These are phyloP conservation scores for Populus hybrid DNA, from an alignment of 441 rosid species.

Conservation along the genomic window DNA sequence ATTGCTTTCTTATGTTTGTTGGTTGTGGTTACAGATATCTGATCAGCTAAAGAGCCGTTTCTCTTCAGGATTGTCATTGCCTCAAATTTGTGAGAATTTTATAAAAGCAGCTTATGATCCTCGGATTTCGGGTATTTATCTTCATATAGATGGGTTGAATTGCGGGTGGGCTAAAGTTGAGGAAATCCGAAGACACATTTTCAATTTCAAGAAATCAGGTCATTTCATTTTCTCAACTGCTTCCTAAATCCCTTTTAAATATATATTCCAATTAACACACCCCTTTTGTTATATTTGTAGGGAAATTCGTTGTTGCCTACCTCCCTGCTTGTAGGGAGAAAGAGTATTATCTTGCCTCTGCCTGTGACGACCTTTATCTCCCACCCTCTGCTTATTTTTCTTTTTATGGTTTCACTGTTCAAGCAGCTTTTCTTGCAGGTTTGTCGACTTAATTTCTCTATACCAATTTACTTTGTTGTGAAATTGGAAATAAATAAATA, in stretches of 20 bases:
- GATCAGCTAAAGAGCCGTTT: constrained; percentile 94
- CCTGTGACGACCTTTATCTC: constrained; percentile 81
- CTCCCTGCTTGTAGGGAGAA: constrained; percentile 74
- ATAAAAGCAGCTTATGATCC: constrained; percentile 92
- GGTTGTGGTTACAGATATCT: constrained; percentile 55
- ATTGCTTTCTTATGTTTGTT: neutral
- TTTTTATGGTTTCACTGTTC: constrained; percentile 87
- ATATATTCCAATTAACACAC: constrained; percentile 3
- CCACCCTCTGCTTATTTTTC: constrained; percentile 97
- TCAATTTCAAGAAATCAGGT: constrained; percentile 94
- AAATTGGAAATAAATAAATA: neutral
- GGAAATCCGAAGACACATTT: constrained; percentile 78
- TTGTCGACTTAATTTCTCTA: constrained; percentile 18
- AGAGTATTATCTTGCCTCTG: constrained; percentile 89
- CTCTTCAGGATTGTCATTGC: constrained; percentile 79
- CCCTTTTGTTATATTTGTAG: constrained; percentile 36
- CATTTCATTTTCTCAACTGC: neutral
- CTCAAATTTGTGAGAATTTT: constrained; percentile 86
- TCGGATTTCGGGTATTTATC: constrained; percentile 83
- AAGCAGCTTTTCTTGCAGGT: constrained; percentile 92
- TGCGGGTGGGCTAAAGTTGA: constrained; percentile 98
- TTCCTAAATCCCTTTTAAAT: neutral
- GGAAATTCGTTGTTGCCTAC: constrained; percentile 80
- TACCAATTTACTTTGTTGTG: neutral
- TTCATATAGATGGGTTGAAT: constrained; percentile 74